These are phyloP conservation scores for Lathyrus oleraceus DNA, from an alignment of 306 rosid species.

Conservation along the genomic window DNA sequence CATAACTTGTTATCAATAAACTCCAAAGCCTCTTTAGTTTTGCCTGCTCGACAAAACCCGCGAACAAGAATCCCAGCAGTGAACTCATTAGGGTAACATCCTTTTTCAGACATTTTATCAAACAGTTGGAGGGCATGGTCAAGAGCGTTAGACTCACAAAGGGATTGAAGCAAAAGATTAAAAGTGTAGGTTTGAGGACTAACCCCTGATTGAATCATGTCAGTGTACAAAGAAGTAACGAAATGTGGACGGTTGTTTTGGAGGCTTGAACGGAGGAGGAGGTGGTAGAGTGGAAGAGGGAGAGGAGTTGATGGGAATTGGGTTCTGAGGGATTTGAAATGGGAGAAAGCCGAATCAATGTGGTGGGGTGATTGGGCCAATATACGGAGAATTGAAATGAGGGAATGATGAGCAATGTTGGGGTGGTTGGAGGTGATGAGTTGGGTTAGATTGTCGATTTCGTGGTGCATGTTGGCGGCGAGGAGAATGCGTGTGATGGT, in stretches of 20 bases:
- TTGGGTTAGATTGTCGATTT: constrained; percentile 56
- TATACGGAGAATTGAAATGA: constrained; percentile 43
- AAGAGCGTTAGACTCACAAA: constrained; percentile 59
- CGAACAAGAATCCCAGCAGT: constrained; percentile 76
- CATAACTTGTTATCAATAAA: constrained; percentile 3
- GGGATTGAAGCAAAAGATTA: constrained; percentile 57
- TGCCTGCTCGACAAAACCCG: constrained; percentile 73
- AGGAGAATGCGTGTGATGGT: constrained; percentile 61
- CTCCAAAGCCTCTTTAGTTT: constrained; percentile 45
- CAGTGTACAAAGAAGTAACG: constrained; percentile 67
- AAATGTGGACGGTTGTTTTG: constrained; percentile 42
- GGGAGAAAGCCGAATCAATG: constrained; percentile 51
- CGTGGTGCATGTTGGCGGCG: constrained; percentile 53
- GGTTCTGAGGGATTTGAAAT: constrained; percentile 64
- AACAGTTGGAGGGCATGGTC: constrained; percentile 67
- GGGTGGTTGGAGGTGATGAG: constrained; percentile 49
- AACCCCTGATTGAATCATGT: constrained; percentile 66
- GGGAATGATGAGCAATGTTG: constrained; percentile 48
- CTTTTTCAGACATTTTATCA: constrained; percentile 78
- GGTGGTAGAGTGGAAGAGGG: constrained; percentile 56
- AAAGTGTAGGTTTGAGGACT: constrained; percentile 75
- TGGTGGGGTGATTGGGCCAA: constrained; percentile 58
- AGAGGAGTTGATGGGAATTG: constrained; percentile 57
- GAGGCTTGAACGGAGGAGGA: constrained; percentile 57
- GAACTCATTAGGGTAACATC: constrained; percentile 72